Evolutionary conservation across 2,329 filamentous ascomycete species (phyloP), one percentile per base, ranked within the genome.

Genomic region (Hymenoscyphus infarciens): DNA sequence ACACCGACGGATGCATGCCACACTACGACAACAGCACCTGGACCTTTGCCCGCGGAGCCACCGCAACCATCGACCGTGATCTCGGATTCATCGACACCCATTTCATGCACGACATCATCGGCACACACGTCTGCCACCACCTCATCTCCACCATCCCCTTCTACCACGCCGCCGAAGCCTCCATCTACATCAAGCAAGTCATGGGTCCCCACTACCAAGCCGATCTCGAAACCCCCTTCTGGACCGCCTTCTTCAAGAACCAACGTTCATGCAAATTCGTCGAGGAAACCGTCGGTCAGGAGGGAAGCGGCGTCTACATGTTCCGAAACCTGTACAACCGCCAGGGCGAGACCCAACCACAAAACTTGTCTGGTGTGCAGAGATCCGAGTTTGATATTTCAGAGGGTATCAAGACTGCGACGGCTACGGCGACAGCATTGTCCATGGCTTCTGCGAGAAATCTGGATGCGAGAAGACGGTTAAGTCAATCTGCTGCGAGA

Each of bases 81-180:
- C 84, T 87, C 65, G 86, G 86, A 53, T 87, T 85, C 72, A 81
- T 88, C 66, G 86, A 85, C 57, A 79, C 80, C n/a, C 81, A 87
- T 73, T 76, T 88, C 65, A 87, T 88, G 79, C 86, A 88, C 74
- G 82, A 83, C 66, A 88, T 88, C 72, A 85, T 87, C 54, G 84
- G 86, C 66, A 82, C 82, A 59, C 85, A 88, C 70, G 85, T 88
- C 19, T 79, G 87, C 27, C 85, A 87, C 74, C 86, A 88, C 68
- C 75, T 84, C 11, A 84, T 87, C 74, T 81, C 84, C 76, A 82
- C 76, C 68, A 86, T 86, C 55, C 84, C 84, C 15, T 85, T 85
- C 73, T 87, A 87, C 77, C 77, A 84, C 68, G 83, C 83, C 25
- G 79, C 82, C 64, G 80, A 84, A 71, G 83, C 83, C n/a, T 84